Evolutionary conservation across 2,329 filamentous ascomycete species (phyloP), one percentile per base, ranked within the genome.

Genomic region (Pestalotiopsis sp.): DNA sequence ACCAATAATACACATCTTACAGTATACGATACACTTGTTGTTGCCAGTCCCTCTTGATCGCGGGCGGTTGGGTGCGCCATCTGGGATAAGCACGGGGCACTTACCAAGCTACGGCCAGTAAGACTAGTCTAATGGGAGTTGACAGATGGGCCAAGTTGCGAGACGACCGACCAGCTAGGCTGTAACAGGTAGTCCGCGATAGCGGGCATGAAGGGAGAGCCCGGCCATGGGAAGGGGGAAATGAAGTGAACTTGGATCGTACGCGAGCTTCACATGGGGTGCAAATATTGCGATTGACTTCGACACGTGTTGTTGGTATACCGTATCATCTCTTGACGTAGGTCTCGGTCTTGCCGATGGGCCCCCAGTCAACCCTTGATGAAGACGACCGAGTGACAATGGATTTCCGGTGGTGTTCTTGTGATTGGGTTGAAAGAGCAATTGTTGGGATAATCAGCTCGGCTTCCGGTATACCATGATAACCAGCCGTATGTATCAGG

Each of bases 131-230:
- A 23, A 52, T 52, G 45, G 45, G 45, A 62, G 27, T 36, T 62
- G 59, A 62, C 59, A 27, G 36, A 20, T 62, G 31, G 36, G n/a
- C 25, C 36, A n/a, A n/a, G 59, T 20, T 36, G 59, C 27, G 36
- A 39, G 59, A 20, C 59, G 59, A 36, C 14, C 25, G 20, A 17
- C 17, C 38, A 36, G 36, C 59, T 62, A 62, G 59, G 27, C 27
- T 62, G 59, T 62, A 62, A 36, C 59, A 62, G 59, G 59, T 62
- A 62, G 59, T 27, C 57, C 45, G 45, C 17, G 57, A 27, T 59
- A 25, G 57, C 23, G 27, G 57, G 17, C 57, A 59, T 59, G 57
- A 59, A 59, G 57, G 57, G 57, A 59, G 23, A 27, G 57, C 57
- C 25, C 27, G 57, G 57, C 23, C 57, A 59, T 27, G 23, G 20